phyloP scores from a whole-genome alignment of 2,329 filamentous ascomycete genomes.

The Ceratocystis smalleyi region DNA sequence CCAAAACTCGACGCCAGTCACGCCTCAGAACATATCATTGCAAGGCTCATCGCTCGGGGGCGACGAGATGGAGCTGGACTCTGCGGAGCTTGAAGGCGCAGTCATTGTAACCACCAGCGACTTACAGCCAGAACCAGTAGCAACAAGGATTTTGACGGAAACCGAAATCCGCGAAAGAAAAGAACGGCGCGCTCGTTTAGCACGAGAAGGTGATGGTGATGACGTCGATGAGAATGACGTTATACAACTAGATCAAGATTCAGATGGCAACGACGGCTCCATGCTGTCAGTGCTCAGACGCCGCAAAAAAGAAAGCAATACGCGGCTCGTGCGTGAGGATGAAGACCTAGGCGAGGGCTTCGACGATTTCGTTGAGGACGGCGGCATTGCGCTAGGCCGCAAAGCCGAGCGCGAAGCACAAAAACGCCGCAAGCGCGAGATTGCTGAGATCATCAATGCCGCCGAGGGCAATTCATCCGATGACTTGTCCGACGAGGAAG shows the following conservation, averaged over 20 bases:
- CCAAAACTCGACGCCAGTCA: conserved; percentile 70
- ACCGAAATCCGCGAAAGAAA: conserved; percentile 85
- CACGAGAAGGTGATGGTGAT: conserved; percentile 47
- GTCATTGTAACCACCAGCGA: conserved; percentile 42
- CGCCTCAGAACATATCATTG: conserved; percentile 47
- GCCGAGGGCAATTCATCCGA: conserved; percentile 54
- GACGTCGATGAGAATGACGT: conserved; percentile 25
- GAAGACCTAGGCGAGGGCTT: conserved; percentile 90
- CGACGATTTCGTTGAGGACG: conserved; percentile 80
- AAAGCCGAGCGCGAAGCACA: conserved; percentile 62
- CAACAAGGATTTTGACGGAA: conserved; percentile 54
- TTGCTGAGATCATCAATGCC: conserved; percentile 66
- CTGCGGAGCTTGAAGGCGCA: conserved; percentile 46
- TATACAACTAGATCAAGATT: conserved; percentile 42
- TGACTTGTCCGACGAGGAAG: conserved; percentile 53
- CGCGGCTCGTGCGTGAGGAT: conserved; percentile 66
- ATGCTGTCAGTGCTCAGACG: conserved; percentile 9
- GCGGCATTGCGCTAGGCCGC: conserved; percentile 58
- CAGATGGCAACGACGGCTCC: conserved; percentile 25
- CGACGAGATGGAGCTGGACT: conserved; percentile 40
- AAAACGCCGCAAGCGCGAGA: conserved; percentile 53
- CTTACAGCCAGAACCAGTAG: conserved; percentile 22
- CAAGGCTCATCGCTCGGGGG: conserved; percentile 28
- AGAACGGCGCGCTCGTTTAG: conserved; percentile 66
- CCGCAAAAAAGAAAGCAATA: conserved; percentile 48